These are phyloP conservation scores for Protomyces macrosporus DNA, from an alignment of 1,139 yeast species.

Conservation along the genomic window DNA sequence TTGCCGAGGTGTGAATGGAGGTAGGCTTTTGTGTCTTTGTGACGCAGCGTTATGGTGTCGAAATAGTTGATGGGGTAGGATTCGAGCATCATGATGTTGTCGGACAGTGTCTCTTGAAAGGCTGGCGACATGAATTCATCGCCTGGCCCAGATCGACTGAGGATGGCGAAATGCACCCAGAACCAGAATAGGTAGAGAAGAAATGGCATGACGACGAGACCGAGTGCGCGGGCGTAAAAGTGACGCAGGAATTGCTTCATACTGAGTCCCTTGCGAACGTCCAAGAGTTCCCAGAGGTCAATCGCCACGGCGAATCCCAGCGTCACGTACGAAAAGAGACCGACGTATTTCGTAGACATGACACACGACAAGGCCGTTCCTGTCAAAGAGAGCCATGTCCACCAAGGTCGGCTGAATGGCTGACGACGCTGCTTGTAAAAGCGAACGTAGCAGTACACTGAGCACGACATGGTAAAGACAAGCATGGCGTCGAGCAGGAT, in stretches of 20 bases:
- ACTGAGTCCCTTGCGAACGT: conserved; percentile 62
- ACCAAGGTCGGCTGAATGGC: conserved; percentile 73
- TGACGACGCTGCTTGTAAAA: conserved; percentile 65
- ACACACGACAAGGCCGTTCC: conserved; percentile 86
- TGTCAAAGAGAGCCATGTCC: conserved; percentile 76
- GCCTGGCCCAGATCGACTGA: conserved; percentile 88
- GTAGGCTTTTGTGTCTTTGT: conserved; percentile 66
- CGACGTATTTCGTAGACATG: conserved; percentile 88
- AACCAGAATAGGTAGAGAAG: conserved; percentile 85
- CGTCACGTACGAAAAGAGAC: conserved; percentile 81
- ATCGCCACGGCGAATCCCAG: conserved; percentile 78
- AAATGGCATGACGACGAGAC: conserved; percentile 76
- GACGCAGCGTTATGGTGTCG: conserved; percentile 71
- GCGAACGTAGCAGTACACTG: conserved; percentile 70
- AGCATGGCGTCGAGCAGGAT: conserved; percentile 87
- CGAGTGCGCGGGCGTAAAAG: conserved; percentile 66
- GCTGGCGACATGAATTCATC: conserved; percentile 88
- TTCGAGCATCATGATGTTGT: conserved; percentile 67
- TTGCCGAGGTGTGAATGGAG: conserved; percentile 71
- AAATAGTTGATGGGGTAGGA: conserved; percentile 68
- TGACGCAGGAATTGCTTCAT: conserved; percentile 59
- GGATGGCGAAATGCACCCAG: conserved; percentile 77
- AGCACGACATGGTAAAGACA: conserved; percentile 70
- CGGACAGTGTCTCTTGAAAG: conserved; percentile 86
- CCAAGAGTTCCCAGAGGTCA: conserved; percentile 84